Conservation (phyloP, 495 filamentous ascomycete genomes). For the Penicillium simplicissimum region DNA sequence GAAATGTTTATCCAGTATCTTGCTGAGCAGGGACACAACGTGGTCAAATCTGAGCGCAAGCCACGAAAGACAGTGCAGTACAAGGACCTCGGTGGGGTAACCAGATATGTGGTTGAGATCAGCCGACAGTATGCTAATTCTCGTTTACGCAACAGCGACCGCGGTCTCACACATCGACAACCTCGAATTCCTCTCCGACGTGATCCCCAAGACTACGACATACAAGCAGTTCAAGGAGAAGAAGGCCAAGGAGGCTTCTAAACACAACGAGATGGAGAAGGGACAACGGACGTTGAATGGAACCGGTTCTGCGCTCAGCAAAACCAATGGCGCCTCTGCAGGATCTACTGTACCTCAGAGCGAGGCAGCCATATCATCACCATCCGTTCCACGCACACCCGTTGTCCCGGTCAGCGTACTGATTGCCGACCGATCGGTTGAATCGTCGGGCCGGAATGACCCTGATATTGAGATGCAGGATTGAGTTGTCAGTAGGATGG, state of each 20-base stretch:
- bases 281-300: constrained; percentile 57
- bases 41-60: constrained; percentile 87
- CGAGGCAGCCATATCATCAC: constrained; percentile 24
- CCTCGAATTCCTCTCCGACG: constrained; percentile 91
- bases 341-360: constrained; percentile 12
- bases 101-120: not conserved
- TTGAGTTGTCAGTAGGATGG: constrained; percentile 20
- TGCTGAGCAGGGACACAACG: constrained; percentile 78
- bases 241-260: constrained; percentile 49
- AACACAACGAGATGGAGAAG: constrained; percentile 47
- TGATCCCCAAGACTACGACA: constrained; percentile 81
- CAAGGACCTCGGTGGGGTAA: constrained; percentile 74
- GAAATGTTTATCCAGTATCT: constrained; percentile 97
- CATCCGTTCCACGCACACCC: constrained; percentile 33
- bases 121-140: not conserved
- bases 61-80: constrained; percentile 94
- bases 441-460: constrained; percentile 29
- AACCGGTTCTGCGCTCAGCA: constrained; percentile 18
- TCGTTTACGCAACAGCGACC: constrained; percentile 56
- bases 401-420: constrained; percentile 40
- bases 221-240: constrained; percentile 78
- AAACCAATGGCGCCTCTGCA: constrained; percentile 35
- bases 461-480: constrained; percentile 61
- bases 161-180: constrained; percentile 89
- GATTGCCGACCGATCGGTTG: constrained; percentile 42